Percentiles rank a stretch among this genome's conserved stretches.
These are phyloP conservation scores for Udeniomyces megalosporus DNA, from an alignment of 768 basidiomycete species.

Conservation along the genomic window DNA sequence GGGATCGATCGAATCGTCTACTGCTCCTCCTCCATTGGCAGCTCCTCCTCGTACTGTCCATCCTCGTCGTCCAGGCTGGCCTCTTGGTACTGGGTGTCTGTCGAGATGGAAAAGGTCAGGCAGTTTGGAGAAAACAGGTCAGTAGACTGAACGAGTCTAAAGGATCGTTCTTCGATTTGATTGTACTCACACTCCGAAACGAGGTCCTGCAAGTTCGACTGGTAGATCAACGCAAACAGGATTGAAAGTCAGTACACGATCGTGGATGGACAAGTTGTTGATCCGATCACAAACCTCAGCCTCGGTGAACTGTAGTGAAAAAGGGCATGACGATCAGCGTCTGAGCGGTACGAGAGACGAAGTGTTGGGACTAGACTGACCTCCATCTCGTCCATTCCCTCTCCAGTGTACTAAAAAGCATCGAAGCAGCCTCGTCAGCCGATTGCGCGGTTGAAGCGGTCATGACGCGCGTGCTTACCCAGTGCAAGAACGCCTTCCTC, in stretches of 20 bases:
- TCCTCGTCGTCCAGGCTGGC: slow-evolving; percentile 6
- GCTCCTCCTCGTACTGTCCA: slow-evolving; percentile 8
- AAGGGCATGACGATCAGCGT: too few relatives aligned
- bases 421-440: slow-evolving; percentile 38
- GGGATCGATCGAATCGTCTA: neutral
- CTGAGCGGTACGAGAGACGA: too few relatives aligned
- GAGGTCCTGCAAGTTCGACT: slow-evolving; percentile 98
- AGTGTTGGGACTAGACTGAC: too few relatives aligned
- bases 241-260: neutral
- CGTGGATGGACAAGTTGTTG: neutral
- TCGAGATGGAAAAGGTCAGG: neutral
- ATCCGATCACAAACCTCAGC: slow-evolving; percentile 31
- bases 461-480: too few relatives aligned
- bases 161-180: too few relatives aligned
- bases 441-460: slow-evolving; percentile 19
- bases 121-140: too few relatives aligned
- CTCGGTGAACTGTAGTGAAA: slow-evolving; percentile 55
- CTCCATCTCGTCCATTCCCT: slow-evolving; percentile 72
- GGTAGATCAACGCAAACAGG: too few relatives aligned
- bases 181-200: slow-evolving; percentile 65
- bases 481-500: slow-evolving; percentile 81
- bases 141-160: neutral
- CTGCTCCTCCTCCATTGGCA: slow-evolving; percentile 8
- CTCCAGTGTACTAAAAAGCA: slow-evolving; percentile 62
- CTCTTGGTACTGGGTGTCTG: slow-evolving; percentile 13